phyloP scores from a whole-genome alignment of 2,329 filamentous ascomycete species.

The Cladophialophora immunda region DNA sequence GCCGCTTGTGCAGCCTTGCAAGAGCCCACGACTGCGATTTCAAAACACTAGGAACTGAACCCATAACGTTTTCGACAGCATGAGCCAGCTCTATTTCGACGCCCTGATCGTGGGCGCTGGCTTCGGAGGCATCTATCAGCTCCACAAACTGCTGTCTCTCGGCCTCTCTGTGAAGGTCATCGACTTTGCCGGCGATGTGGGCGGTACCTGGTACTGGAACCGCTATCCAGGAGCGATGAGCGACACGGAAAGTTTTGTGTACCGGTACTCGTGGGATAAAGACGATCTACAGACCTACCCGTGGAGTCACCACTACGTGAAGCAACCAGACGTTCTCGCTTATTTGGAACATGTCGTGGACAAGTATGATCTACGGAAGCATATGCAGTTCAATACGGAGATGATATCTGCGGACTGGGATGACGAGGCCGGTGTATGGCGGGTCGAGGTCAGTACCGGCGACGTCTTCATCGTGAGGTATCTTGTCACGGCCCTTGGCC shows the following conservation, averaged over 20 bases:
- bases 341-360: conserved; percentile 61
- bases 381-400: conserved; percentile 55
- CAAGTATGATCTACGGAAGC: conserved; percentile 54
- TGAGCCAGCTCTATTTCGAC: conserved; percentile 33
- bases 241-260: conserved; percentile 35
- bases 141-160: conserved; percentile 61
- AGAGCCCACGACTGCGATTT: background rate
- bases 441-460: conserved; percentile 52
- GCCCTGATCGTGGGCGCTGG: conserved; percentile 45
- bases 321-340: conserved; percentile 48
- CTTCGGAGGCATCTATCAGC: conserved; percentile 58
- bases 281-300: conserved; percentile 34
- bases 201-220: conserved; percentile 51
- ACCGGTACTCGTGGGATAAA: conserved; percentile 52
- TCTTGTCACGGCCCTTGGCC: conserved; percentile 51
- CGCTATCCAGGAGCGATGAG: conserved; percentile 51
- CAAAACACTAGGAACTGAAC: background rate
- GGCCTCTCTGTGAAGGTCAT: conserved; percentile 60
- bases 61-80: background rate
- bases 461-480: conserved; percentile 48
- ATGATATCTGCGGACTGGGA: conserved; percentile 55
- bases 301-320: conserved; percentile 37
- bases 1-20: background rate
- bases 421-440: conserved; percentile 51
- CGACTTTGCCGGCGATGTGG: conserved; percentile 59